A percentile compares a stretch with the other conserved stretches of the same genome.
These are phyloP conservation scores for Phytophthora pluvialis DNA, from an alignment of 352 stramenopile genomes.

Conservation along the genomic window DNA sequence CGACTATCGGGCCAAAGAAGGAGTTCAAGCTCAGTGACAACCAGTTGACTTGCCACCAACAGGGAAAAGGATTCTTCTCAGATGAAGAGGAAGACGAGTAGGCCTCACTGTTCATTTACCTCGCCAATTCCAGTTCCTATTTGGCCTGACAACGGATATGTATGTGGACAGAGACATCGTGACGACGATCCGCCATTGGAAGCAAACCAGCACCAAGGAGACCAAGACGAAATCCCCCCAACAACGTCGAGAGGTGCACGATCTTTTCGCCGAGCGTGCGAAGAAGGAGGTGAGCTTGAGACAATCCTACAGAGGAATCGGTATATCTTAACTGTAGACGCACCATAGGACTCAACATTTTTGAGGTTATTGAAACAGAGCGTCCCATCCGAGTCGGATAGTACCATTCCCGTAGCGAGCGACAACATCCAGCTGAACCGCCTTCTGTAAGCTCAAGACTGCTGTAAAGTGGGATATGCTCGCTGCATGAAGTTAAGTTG, in stretches of 20 bases:
- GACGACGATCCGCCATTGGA: conserved; percentile 28
- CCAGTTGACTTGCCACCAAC: conserved; percentile 1
- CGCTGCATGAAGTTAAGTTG: neutral
- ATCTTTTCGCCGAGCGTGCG: conserved; percentile 8
- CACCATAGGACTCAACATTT: neutral
- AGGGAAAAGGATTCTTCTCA: conserved; percentile 29
- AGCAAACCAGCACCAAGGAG: conserved; percentile 13
- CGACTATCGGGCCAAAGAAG: conserved; percentile 3
- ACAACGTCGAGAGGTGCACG: conserved; percentile 7
- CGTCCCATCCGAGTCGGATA: neutral
- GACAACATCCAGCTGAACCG: conserved; percentile 48
- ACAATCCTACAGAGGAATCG: too few relatives aligned
- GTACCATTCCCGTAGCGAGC: conserved; percentile 3
- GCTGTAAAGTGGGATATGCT: neutral
- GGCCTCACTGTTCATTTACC: neutral
- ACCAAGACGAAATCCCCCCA: conserved; percentile 13
- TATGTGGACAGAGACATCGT: conserved; percentile 31
- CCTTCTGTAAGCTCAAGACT: conserved; percentile 38
- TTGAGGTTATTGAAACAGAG: neutral
- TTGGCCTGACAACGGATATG: conserved; percentile 1
- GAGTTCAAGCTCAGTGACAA: conserved; percentile 1
- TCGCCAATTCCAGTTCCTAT: neutral
- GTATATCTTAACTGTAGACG: neutral
- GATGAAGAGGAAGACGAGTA: conserved; percentile 41
- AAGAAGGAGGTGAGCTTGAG: conserved; percentile 5